Conservation (phyloP, 352 stramenopile genomes). For the Globisporangium barbulae region DNA sequence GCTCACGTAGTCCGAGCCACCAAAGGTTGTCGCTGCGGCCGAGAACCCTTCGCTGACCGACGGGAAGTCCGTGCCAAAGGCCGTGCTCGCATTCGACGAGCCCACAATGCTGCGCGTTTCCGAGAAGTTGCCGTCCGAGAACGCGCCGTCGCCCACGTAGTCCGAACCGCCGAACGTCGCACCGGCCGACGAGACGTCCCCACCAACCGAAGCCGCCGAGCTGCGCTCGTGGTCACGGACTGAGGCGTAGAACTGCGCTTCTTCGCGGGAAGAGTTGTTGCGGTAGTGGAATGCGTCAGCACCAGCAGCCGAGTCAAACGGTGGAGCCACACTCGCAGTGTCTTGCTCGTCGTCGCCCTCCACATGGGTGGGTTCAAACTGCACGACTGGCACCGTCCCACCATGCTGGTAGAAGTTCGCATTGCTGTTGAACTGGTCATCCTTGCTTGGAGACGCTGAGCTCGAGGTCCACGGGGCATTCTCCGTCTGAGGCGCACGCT, state of each 20-base stretch:
- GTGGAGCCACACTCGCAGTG: neutral
- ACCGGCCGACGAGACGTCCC: slow-evolving; percentile 59
- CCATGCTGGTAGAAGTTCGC: slow-evolving; percentile 1
- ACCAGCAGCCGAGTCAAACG: neutral
- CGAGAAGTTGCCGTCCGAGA: slow-evolving; percentile 63
- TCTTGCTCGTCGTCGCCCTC: neutral
- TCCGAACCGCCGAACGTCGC: slow-evolving; percentile 77
- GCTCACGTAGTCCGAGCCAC: slow-evolving; percentile 54
- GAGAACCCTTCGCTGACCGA: slow-evolving; percentile 74
- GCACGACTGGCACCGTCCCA: slow-evolving; percentile 9
- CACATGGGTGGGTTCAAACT: slow-evolving; percentile 1
- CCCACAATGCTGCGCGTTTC: slow-evolving; percentile 71
- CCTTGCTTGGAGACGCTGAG: slow-evolving; percentile 8
- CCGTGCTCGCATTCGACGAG: slow-evolving; percentile 72
- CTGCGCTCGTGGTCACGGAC: slow-evolving; percentile 23
- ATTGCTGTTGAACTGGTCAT: slow-evolving; percentile 2
- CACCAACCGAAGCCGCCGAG: slow-evolving; percentile 62
- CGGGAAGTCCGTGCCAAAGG: slow-evolving; percentile 70
- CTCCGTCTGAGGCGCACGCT: neutral
- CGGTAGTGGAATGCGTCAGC: slow-evolving; percentile 12
- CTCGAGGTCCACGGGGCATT: neutral
- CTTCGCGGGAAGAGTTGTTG: slow-evolving; percentile 13
- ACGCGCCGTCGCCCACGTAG: slow-evolving; percentile 55
- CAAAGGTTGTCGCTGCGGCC: slow-evolving; percentile 54
- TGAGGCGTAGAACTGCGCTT: slow-evolving; percentile 18